Conservation (phyloP, 1,284 basidiomycete species). For the Fomes fomentarius region DNA sequence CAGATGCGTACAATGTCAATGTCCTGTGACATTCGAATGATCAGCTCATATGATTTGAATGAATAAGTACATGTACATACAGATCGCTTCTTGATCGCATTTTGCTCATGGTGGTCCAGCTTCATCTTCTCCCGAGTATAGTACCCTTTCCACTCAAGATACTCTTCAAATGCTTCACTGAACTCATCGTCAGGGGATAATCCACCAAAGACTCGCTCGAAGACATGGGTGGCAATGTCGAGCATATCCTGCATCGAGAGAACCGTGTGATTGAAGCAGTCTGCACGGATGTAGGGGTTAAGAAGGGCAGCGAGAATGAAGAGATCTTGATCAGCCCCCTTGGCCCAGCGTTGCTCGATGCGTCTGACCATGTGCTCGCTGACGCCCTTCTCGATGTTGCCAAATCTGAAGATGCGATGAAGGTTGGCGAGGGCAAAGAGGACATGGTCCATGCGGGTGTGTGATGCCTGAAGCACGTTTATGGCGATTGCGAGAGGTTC, state of each 20-base stretch:
- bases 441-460: constrained; percentile 1
- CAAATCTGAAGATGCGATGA: neutral
- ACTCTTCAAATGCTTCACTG: neutral
- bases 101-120: neutral
- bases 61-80: neutral
- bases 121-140: neutral
- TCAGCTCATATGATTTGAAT: neutral
- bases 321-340: constrained; percentile 4
- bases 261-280: constrained; percentile 4
- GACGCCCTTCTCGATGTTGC: neutral
- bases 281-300: constrained; percentile 6
- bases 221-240: neutral
- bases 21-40: no score
- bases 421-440: constrained; percentile 1
- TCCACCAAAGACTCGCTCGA: neutral
- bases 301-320: constrained; percentile 9
- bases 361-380: neutral
- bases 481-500: neutral
- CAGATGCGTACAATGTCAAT: constrained; percentile 1
- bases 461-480: neutral
- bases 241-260: neutral
- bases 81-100: neutral
- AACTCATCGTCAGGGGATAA: neutral
- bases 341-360: constrained; percentile 3
- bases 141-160: neutral